Percentiles rank a stretch among this genome's conserved stretches.
Conservation (phyloP, 2,329 filamentous ascomycete species). For the Hypoxylon sp. region DNA sequence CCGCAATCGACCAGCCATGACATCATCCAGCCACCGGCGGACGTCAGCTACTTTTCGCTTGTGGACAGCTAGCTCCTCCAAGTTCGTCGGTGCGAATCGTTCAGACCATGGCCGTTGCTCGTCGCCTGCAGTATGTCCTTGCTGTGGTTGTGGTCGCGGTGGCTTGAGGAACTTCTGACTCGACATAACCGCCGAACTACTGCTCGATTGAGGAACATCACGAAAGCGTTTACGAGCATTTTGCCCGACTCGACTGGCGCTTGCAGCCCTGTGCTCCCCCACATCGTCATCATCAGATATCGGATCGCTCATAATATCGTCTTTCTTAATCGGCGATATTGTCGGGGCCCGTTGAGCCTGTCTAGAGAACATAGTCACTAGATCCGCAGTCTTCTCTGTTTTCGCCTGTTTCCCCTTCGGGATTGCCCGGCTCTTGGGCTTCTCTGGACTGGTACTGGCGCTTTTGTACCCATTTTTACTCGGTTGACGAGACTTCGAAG, state of each 20-base stretch:
- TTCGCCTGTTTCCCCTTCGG: conserved; percentile 54
- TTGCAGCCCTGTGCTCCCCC: conserved; percentile 58
- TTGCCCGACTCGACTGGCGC: conserved; percentile 63
- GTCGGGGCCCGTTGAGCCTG: conserved; percentile 62
- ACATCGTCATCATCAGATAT: conserved; percentile 70
- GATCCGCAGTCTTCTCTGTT: conserved; percentile 63
- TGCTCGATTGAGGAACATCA: conserved; percentile 46
- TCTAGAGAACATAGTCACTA: conserved; percentile 68
- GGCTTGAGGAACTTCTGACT: conserved; percentile 64
- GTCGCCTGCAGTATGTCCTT: conserved; percentile 50
- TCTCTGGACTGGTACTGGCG: conserved; percentile 58
- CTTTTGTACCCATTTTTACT: conserved; percentile 46
- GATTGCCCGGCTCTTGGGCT: conserved; percentile 45
- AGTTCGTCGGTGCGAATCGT: conserved; percentile 75
- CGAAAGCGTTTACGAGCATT: conserved; percentile 64
- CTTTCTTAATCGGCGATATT: conserved; percentile 47
- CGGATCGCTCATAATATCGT: conserved; percentile 63
- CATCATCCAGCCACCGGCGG: conserved; percentile 79
- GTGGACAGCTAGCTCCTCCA: conserved; percentile 91
- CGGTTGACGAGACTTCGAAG: conserved; percentile 42
- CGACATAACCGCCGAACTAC: conserved; percentile 37
- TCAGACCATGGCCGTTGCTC: conserved; percentile 87
- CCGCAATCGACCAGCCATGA: conserved; percentile 69
- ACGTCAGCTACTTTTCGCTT: conserved; percentile 94
- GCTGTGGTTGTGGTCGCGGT: conserved; percentile 43